Base-by-base conservation (phyloP, 768 basidiomycete species). In the Xanthoconium stramineum region DNA sequence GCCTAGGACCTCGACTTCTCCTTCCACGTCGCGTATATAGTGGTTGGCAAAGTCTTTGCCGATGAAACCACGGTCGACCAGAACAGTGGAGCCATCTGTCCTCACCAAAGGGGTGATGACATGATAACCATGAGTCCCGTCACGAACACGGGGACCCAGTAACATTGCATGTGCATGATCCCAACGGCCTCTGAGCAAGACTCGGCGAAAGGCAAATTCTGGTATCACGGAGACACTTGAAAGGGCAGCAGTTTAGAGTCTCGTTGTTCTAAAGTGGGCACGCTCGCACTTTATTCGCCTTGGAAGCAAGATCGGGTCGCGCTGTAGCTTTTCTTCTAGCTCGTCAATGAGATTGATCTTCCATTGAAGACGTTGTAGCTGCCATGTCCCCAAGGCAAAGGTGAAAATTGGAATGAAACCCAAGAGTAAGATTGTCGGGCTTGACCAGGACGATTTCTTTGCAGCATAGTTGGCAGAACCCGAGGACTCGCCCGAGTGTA, bases 61-160 rank as follows among this genome's bases (percentile, higher is more conserved):
- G 28, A 99, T 81, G 71, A 98, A 98, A 0, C 97, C 97, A 40
- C 95, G 84, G 73, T 98, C 91, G 49, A 99, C 89, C 20, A 98
- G 78, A 35, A 99, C 77, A 2, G 93, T 94, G 2, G 91, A 83
- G 13, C 89, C 92, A 61, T 88, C 83, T 45, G 82, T 77, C 44
- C 96, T 86, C 33, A 87, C 67, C 44, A 99, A 78, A 1, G 97
- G 97, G 6, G 91, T 93, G 50, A 99, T 77, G 29, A 98, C 80
- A 59, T 96, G 86, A 62, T 87, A 91, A 0, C 97, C 97, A 61
- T 87, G 85, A 20, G 83, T 78, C n/a, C 93, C 91, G 54, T 97
- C 93, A 42, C 86, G 80, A n/a, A 92, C 89, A 55, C 89, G 84
- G 24, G 96, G 97, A 15, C 86, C 86, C 6, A 98, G 72, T 35